Conservation (phyloP, 2,329 filamentous ascomycete genomes). For the Sclerotinia borealis region DNA sequence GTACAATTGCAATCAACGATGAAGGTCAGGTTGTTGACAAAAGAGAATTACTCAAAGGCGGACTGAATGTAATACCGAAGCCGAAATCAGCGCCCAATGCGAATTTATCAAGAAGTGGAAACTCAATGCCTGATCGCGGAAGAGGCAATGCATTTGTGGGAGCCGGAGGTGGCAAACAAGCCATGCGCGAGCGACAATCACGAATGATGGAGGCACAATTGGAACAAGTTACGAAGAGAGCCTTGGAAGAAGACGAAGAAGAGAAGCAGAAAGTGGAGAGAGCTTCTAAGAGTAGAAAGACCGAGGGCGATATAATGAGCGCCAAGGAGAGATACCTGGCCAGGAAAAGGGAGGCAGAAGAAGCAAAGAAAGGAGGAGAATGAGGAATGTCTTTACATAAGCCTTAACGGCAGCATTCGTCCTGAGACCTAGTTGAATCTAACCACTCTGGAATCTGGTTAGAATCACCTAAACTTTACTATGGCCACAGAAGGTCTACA, state of each 20-base stretch:
- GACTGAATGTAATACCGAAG: slow-evolving; percentile 65
- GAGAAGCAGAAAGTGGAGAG: slow-evolving; percentile 55
- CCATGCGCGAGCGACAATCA: slow-evolving; percentile 68
- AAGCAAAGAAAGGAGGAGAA: slow-evolving; percentile 51
- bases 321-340: slow-evolving; percentile 76
- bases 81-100: slow-evolving; percentile 43
- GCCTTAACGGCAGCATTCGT: background rate
- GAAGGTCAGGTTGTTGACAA: slow-evolving; percentile 81
- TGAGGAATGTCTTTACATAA: background rate
- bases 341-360: slow-evolving; percentile 67
- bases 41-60: slow-evolving; percentile 68
- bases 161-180: slow-evolving; percentile 50
- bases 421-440: background rate
- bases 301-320: slow-evolving; percentile 66
- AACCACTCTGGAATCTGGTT: background rate
- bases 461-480: background rate
- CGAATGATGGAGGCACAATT: slow-evolving; percentile 75
- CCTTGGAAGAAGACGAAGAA: slow-evolving; percentile 63
- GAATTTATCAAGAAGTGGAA: slow-evolving; percentile 16
- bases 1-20: slow-evolving; percentile 65
- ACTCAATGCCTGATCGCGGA: slow-evolving; percentile 23
- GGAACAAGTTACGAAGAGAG: slow-evolving; percentile 64
- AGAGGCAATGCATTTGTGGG: slow-evolving; percentile 37
- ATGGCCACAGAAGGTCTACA: background rate
- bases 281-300: slow-evolving; percentile 71